These are phyloP conservation scores for Solanum boliviense DNA, from an alignment of 257 asterid species.

Conservation along the genomic window DNA sequence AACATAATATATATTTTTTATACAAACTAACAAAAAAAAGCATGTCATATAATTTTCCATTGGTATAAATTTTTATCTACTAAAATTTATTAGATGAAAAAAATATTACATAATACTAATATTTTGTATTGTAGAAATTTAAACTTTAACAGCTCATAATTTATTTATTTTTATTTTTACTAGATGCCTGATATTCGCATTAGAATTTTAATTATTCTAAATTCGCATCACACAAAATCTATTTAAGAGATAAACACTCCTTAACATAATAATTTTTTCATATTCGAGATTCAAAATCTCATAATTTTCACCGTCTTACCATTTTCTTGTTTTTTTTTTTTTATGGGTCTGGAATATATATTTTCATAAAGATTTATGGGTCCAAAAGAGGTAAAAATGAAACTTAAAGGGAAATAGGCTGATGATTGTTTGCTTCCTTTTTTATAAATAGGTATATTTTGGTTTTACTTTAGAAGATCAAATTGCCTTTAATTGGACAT, in stretches of 20 bases:
- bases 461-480: background rate
- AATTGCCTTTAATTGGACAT: background rate
- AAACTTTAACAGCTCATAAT: background rate
- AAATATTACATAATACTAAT: background rate
- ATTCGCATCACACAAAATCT: background rate
- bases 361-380: background rate
- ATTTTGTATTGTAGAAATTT: background rate
- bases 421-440: background rate
- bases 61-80: background rate
- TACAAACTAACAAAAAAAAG: no score
- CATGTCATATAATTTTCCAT: background rate
- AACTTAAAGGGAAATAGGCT: background rate
- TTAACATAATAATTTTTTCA: background rate
- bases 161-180: background rate
- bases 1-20: no score
- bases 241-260: background rate
- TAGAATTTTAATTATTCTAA: background rate
- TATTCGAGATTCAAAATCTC: background rate
- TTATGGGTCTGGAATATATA: background rate
- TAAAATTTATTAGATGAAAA: background rate
- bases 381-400: background rate
- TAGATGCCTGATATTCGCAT: accelerated
- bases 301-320: background rate
- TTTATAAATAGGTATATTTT: background rate
- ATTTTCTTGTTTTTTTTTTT: background rate